phyloP scores from a whole-genome alignment of 2,329 filamentous ascomycete species.

The Didymella exigua region DNA sequence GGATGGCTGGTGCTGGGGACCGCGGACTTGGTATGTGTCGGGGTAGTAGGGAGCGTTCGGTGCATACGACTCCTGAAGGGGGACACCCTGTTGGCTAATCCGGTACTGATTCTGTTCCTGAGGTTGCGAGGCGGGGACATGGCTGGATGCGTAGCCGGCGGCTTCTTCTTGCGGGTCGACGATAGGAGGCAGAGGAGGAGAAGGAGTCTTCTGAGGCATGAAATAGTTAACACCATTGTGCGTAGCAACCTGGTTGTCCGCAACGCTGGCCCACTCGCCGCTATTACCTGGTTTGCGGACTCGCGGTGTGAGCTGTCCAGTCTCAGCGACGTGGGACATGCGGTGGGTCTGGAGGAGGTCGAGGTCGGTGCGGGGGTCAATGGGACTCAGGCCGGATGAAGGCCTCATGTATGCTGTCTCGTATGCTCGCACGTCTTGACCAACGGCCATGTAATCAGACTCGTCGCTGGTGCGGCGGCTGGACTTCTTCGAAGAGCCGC shows the following conservation, averaged over 20 bases:
- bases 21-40: conserved; percentile 45
- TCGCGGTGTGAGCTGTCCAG: conserved; percentile 54
- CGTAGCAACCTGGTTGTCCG: conserved; percentile 38
- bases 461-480: conserved; percentile 45
- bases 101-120: conserved; percentile 5
- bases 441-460: conserved; percentile 42
- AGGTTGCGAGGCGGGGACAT: conserved; percentile 16
- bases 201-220: conserved; percentile 45
- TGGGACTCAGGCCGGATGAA: conserved; percentile 24
- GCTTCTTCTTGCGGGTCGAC: conserved; percentile 22
- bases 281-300: conserved; percentile 46
- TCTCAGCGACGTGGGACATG: conserved; percentile 57
- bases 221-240: conserved; percentile 48
- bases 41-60: conserved; percentile 41
- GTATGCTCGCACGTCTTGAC: conserved; percentile 38
- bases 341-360: conserved; percentile 55
- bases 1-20: conserved; percentile 45
- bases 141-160: conserved; percentile 13
- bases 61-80: conserved; percentile 47
- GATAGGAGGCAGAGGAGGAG: conserved; percentile 37
- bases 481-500: conserved; percentile 35
- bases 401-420: conserved; percentile 44
- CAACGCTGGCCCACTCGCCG: conserved; percentile 47
- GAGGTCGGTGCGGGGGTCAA: conserved; percentile 45
- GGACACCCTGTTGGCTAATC: conserved; percentile 37